Evolutionary conservation across 2,329 filamentous ascomycete species (phyloP).

Genomic region (Ascochyta rabiei): DNA sequence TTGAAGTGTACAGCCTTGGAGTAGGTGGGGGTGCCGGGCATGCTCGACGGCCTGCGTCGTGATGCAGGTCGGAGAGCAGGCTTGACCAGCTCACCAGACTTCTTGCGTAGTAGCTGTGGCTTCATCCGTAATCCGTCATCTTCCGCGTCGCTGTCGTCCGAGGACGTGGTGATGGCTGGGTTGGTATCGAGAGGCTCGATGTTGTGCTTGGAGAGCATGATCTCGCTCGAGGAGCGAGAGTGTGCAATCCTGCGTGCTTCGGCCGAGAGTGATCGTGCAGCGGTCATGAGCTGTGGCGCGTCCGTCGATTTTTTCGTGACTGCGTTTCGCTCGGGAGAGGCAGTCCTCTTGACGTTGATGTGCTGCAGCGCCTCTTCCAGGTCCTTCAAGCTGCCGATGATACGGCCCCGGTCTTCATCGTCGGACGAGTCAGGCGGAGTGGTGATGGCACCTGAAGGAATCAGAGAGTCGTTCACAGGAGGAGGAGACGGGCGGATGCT

Average conservation of each 20-base stretch:
- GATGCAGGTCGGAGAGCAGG: slow-evolving; percentile 84
- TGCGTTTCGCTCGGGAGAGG: slow-evolving; percentile 58
- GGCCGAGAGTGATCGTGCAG: slow-evolving; percentile 52
- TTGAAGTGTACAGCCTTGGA: slow-evolving; percentile 99
- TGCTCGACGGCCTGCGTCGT: slow-evolving; percentile 86
- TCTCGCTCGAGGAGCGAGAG: slow-evolving; percentile 65
- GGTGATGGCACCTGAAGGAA: slow-evolving; percentile 83
- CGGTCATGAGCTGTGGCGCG: slow-evolving; percentile 25
- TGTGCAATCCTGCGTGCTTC: slow-evolving; percentile 66
- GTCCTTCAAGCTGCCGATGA: slow-evolving; percentile 61
- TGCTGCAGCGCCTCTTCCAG: slow-evolving; percentile 82
- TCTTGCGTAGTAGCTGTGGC: slow-evolving; percentile 95
- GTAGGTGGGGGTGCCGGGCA: slow-evolving; percentile 96
- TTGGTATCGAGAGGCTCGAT: slow-evolving; percentile 52
- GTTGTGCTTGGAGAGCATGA: slow-evolving; percentile 55
- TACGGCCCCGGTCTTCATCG: slow-evolving; percentile 72
- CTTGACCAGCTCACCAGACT: slow-evolving; percentile 94
- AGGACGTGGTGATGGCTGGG: slow-evolving; percentile 49
- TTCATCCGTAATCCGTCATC: slow-evolving; percentile 66
- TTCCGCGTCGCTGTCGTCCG: slow-evolving; percentile 62
- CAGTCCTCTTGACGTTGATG: slow-evolving; percentile 69
- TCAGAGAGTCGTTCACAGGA: slow-evolving; percentile 75
- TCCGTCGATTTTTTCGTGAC: slow-evolving; percentile 25
- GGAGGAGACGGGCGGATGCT: slow-evolving; percentile 83
- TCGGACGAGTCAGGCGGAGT: slow-evolving; percentile 93